Evolutionary conservation across 2,329 filamentous ascomycete species (phyloP), one percentile per base, ranked within the genome.

Genomic region (Tolypocladium inflatum): DNA sequence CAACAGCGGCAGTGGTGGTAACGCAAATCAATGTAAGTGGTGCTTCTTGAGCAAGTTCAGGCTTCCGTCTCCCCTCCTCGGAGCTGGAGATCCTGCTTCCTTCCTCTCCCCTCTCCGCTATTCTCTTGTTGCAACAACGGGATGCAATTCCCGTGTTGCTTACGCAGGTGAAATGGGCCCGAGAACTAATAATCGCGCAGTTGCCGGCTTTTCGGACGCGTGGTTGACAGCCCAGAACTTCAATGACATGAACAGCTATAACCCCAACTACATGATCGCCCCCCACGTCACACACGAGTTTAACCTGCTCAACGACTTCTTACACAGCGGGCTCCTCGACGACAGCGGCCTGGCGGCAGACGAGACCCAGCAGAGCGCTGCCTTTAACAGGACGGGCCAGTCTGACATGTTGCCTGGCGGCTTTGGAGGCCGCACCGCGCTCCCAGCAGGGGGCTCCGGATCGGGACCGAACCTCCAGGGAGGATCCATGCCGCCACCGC

Each of bases 251-350:
- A 91, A 94, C 76, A 90, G 86, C 70, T 91, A 92, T 69, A 91
- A 97, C 75, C 89, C 90, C 59, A 94, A 90, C 69, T 97, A 94
- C 78, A 92, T 96, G 88, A 95, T 97, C 76, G 77, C 80, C 55
- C 90, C 91, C 62, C 94, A 99, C 74, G 90, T 97, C 66, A 92
- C 89, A 61, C 94, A 94, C 75, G 94, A 99, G 78, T 97, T 96
- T 73, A 96, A 97, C 70, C 78, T 97, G 55, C 84, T 99, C 69
- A 96, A 95, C 78, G 93, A 99, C 73, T 97, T 97, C 70, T 82
- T 99, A 61, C 94, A 92, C 73, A 95, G 87, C 64, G 96, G 90
- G 70, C 78, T 97, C 57, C 82, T 97, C 63, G 92, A 97, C 74
- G 92, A 96, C 71, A 84, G 84, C 61, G 85, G 85, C 56, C 80